Percentiles rank a stretch among this genome's conserved stretches.
Conservation (phyloP, 2,329 filamentous ascomycete species). For the Diaporthe australafricana region DNA sequence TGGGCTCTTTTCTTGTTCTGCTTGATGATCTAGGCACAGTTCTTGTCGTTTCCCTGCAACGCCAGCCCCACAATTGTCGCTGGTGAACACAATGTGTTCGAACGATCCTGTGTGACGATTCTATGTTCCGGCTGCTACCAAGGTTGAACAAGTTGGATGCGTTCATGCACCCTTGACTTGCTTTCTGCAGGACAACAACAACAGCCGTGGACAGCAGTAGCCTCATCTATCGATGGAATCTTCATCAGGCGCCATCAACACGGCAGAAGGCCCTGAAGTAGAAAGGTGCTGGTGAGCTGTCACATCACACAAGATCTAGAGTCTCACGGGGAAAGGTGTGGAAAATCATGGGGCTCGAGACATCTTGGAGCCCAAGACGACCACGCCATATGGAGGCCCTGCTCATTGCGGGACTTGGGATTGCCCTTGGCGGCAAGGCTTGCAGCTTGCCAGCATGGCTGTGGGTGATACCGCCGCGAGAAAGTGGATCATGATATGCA, state of each 20-base stretch:
- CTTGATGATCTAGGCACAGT: not conserved
- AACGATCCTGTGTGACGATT: slow-evolving; percentile 29
- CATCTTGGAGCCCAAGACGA: slow-evolving; percentile 41
- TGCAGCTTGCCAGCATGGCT: slow-evolving; percentile 42
- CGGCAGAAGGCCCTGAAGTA: slow-evolving; percentile 32
- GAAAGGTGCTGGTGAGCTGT: slow-evolving; percentile 53
- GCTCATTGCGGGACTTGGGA: slow-evolving; percentile 30
- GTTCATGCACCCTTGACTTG: slow-evolving; percentile 39
- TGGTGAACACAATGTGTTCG: not conserved
- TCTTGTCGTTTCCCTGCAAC: not conserved
- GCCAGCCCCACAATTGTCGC: not conserved
- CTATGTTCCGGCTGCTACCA: slow-evolving; percentile 25
- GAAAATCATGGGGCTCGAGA: slow-evolving; percentile 47
- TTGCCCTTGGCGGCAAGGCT: slow-evolving; percentile 42
- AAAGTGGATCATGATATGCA: slow-evolving; percentile 44
- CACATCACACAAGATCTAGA: slow-evolving; percentile 65
- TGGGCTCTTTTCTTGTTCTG: not conserved
- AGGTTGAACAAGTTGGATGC: slow-evolving; percentile 34
- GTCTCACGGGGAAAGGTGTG: slow-evolving; percentile 48
- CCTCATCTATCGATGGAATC: slow-evolving; percentile 31
- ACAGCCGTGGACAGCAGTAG: slow-evolving; percentile 34
- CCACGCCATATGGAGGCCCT: slow-evolving; percentile 35
- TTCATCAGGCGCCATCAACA: slow-evolving; percentile 32
- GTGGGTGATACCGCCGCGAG: slow-evolving; percentile 43
- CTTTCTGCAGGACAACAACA: slow-evolving; percentile 38